Base-by-base conservation (phyloP, 108 stramenopile species). In the Nitzschia sp. region DNA sequence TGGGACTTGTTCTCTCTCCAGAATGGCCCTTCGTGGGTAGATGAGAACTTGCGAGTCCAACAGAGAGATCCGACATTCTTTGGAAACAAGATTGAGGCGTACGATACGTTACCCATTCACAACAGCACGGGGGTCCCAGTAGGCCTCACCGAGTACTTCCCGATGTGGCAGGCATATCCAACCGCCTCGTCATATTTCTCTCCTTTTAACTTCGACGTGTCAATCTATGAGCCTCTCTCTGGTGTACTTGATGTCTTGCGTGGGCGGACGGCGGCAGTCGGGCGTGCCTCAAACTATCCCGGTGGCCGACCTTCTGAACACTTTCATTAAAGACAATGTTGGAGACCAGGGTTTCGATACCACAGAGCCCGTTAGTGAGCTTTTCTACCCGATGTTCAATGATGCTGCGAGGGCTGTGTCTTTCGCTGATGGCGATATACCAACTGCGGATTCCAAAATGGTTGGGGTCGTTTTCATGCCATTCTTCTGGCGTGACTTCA, bases 371-470 rank as follows among this genome's bases (percentile, higher is more conserved):
- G 27, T 81, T 79, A 71, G 46, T 1, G 54, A 38, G 23, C 21
- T 74, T 2, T 80, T 71, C 48, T 72, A 72, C 46, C 83, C 83
- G 19, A 80, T 84, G 11, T 68, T 76, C 45, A 80, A 53, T 33
- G 48, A 65, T 28, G 33, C 48, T 4, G 24, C 24, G 26, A 38
- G 79, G n/a, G 28, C 19, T 1, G 75, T 80, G 29, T n/a, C n/a
- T n/a, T n/a, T n/a, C n/a, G 24, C 17, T n/a, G 30, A 53, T 25
- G 47, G 35, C 27, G 49, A 61, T 0, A 25, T 27, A 9, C 0
- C 13, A 0, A 24, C 23, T 8, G 21, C 21, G 0, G 54, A 64
- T 28, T 23, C 21, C 8, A 55, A 49, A 6, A 63, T 71, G 11
- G 64, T 69, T 25, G 77, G 74, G 2, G 67, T 74, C 35, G 51